Evolutionary conservation across 768 basidiomycete genomes (phyloP), one percentile per base, ranked within the genome.

Genomic region (Hortiboletus campestris): DNA sequence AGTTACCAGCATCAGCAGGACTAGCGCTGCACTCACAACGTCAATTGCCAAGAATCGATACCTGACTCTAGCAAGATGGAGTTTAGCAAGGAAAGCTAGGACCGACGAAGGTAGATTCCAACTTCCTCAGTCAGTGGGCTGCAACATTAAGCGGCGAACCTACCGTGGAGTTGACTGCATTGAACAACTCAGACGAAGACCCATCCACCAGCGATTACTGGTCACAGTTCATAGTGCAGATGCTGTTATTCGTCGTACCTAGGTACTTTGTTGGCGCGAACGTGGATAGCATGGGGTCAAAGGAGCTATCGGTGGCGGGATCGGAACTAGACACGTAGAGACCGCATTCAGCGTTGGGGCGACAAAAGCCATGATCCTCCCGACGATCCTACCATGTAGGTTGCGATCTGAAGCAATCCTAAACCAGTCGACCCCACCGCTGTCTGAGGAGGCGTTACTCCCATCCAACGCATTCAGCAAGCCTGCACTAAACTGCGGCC

Each of bases 401-500:
- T 75, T 6, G 82, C 74, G 3, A 78, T 66, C 62, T 84, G 84
- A 38, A 84, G 69, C 17, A 85, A 70, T 0, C 82, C 82, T 1
- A 72, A 69, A 1, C 81, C 83, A 0, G 68, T n/a, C n/a, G n/a
- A n/a, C n/a, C n/a, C n/a, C n/a, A n/a, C n/a, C 73, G 2, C 57
- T 60, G 8, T 66, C 73, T 8, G 77, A 68, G 0, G 81, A 74
- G 1, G 65, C 41, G 49, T 83, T 84, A 28, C 80, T 68, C 38
- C 71, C 80, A 61, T 86, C 82, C 40, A 83, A 58, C 1, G 77
- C 74, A n/a, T 73, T 74, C 46, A 80, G 59, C 19, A 82, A 74
- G 1, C 81, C 84, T 4, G 79, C 84, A 40, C 77, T 79, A 80
- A 8, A 82, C 71, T 5, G 82, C 80, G 0, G 84, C 85, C 14